These are phyloP conservation scores for Osmozyma mogii DNA, from an alignment of 805 yeast genomes.

Conservation along the genomic window DNA sequence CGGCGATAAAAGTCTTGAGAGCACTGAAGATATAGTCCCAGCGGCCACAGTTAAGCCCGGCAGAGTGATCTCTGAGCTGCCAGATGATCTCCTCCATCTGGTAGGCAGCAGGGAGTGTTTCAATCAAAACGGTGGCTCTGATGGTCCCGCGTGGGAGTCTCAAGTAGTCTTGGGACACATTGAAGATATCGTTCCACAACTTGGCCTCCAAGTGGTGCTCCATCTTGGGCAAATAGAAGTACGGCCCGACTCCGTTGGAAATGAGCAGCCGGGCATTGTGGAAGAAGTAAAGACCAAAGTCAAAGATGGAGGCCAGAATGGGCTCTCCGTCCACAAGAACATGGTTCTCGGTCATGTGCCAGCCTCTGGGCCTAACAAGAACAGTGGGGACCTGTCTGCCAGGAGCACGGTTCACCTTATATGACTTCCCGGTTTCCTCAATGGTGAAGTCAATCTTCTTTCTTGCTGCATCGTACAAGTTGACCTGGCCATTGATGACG, in stretches of 20 bases:
- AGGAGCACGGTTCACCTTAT: conserved; percentile 20
- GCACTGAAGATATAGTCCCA: conserved; percentile 19
- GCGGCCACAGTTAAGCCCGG: conserved; percentile 17
- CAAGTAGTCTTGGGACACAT: conserved; percentile 14
- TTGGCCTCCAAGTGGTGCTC: conserved; percentile 18
- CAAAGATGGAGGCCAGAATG: conserved; percentile 14
- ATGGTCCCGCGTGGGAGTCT: conserved; percentile 14
- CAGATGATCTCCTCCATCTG: conserved; percentile 19
- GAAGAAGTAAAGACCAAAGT: conserved; percentile 15
- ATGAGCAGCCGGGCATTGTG: conserved; percentile 13
- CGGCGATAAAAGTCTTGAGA: conserved; percentile 13
- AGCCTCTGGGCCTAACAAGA: conserved; percentile 17
- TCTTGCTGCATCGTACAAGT: conserved; percentile 15
- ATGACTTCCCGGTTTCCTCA: conserved; percentile 22
- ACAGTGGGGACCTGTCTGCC: conserved; percentile 11
- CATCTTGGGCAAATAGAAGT: conserved; percentile 17
- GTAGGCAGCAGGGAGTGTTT: conserved; percentile 17
- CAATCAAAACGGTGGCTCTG: conserved; percentile 16
- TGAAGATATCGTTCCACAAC: conserved; percentile 16
- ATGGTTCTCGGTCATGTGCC: conserved; percentile 18
- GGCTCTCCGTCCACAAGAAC: conserved; percentile 14
- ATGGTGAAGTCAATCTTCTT: conserved; percentile 35
- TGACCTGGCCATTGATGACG: conserved; percentile 15
- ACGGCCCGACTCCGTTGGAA: conserved; percentile 14
- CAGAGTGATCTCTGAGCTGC: conserved; percentile 14